Percentiles rank a stretch among this genome's conserved stretches.
phyloP scores from a whole-genome alignment of 75 land plant genomes.

The Picea sitchensis region DNA sequence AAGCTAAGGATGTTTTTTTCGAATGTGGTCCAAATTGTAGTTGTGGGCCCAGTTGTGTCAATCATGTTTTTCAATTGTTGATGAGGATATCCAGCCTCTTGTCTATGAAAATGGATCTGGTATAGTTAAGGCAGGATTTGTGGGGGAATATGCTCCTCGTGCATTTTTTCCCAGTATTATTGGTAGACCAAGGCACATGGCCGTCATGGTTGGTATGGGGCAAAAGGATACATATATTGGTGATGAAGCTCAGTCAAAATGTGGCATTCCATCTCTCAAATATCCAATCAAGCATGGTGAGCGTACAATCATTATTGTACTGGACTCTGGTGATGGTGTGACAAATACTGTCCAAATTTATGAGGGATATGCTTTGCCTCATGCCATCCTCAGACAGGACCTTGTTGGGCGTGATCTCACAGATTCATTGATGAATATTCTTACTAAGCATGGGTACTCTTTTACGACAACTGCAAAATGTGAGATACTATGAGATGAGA shows the following conservation, averaged over 20 bases:
- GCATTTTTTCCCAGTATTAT: conserved; percentile 31
- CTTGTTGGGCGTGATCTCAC: conserved; percentile 32
- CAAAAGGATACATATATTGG: conserved; percentile 16
- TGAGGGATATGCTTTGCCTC: not conserved
- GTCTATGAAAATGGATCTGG: too few relatives aligned
- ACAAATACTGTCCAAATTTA: too few relatives aligned
- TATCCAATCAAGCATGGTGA: conserved; percentile 27
- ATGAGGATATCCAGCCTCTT: too few relatives aligned
- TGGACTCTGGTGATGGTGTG: too few relatives aligned
- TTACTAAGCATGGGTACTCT: conserved; percentile 52
- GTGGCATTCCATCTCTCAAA: conserved; percentile 23
- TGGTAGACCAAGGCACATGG: conserved; percentile 21
- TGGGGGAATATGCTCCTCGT: conserved; percentile 53
- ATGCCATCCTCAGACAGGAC: conserved; percentile 48
- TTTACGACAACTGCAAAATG: too few relatives aligned
- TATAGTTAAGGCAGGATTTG: conserved; percentile 23
- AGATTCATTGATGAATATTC: conserved; percentile 33
- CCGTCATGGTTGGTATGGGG: conserved; percentile 34
- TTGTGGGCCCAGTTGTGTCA: too few relatives aligned
- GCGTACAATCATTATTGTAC: conserved; percentile 31
- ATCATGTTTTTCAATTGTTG: too few relatives aligned
- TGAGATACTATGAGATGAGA: conserved; percentile 22
- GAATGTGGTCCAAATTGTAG: too few relatives aligned
- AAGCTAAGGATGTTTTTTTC: too few relatives aligned
- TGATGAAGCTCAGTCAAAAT: conserved; percentile 7